Evolutionary conservation across 202 grass and related monocot genomes (phyloP), one percentile per base, ranked within the genome.

Genomic region (Digitaria exilis): DNA sequence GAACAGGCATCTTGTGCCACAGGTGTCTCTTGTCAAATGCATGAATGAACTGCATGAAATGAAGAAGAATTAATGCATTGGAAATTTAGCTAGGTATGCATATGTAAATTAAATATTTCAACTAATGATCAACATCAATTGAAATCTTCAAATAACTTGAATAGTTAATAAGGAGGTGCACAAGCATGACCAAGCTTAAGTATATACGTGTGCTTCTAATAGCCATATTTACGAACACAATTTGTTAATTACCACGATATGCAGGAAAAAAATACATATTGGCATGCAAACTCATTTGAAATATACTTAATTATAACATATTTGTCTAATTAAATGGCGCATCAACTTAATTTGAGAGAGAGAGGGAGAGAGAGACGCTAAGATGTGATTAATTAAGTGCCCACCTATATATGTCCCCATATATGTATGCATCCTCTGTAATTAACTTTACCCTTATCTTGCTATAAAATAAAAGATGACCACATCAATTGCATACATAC

Each of bases 1-100:
- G 62, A 34, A 92, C 90, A 18, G 90, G 90, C 90, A 88, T 56
- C 68, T 80, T 79, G 68, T 92, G 82, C 90, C 90, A 92, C 6
- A 92, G 39, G 44, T 83, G 80, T 31, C 81, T 66, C 86, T 62
- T 88, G 71, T 92, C 90, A 48, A 92, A 49, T 62, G 78, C 65
- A 74, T 92, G 90, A 69, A 92, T 76, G 9, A 86, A 49, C 86
- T 91, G 76, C 60, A 72, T 69, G 63, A 16, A 62, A 70, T 26
- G 57, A 48, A 68, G 31, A 77, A 61, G 9, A 45, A 77, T 45
- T 61, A 77, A 62, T 77, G 61, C 55, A 61, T 61, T 77, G 35
- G 74, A 45, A 77, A 60, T 77, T 77, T 61, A 77, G 19, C 59
- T 61, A 77, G 54, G 42, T 68, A 80, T 52, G 45, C 16, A 73